Conservation (phyloP, 352 stramenopile genomes). For the Phytophthora litchii region DNA sequence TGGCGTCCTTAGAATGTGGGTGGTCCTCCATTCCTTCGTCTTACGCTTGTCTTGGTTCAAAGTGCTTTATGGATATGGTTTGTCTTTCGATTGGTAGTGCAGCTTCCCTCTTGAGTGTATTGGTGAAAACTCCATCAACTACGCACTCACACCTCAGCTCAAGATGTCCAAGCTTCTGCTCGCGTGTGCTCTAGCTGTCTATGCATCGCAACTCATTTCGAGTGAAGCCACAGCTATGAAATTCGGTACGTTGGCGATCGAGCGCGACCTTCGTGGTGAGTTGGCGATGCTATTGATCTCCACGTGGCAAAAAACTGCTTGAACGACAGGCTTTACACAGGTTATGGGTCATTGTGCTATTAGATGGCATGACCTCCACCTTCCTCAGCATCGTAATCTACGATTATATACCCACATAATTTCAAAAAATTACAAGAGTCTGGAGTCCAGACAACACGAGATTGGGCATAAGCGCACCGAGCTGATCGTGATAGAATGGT, state of each 20-base stretch:
- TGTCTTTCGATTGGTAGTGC: background rate
- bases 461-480: too few relatives aligned
- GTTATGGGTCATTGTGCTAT: slow-evolving; percentile 1
- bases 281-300: slow-evolving; percentile 3
- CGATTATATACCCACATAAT: slow-evolving; percentile 4
- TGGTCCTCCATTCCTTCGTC: background rate
- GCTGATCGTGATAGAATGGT: too few relatives aligned
- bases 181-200: slow-evolving; percentile 1
- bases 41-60: too few relatives aligned
- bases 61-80: too few relatives aligned
- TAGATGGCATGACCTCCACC: background rate
- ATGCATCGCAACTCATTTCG: slow-evolving; percentile 4
- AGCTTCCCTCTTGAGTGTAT: background rate
- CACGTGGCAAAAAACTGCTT: background rate
- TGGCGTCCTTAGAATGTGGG: slow-evolving; percentile 10
- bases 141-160: slow-evolving; percentile 6
- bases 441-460: too few relatives aligned
- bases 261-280: slow-evolving; percentile 9
- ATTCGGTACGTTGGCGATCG: background rate
- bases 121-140: slow-evolving; percentile 11
- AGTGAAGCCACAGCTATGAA: slow-evolving; percentile 2
- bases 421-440: too few relatives aligned
- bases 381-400: background rate
- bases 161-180: slow-evolving; percentile 20
- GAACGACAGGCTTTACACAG: too few relatives aligned